Evolutionary conservation across 371 early-diverging fungal species (phyloP).

Genomic region (Nosema muscidifuracis): DNA sequence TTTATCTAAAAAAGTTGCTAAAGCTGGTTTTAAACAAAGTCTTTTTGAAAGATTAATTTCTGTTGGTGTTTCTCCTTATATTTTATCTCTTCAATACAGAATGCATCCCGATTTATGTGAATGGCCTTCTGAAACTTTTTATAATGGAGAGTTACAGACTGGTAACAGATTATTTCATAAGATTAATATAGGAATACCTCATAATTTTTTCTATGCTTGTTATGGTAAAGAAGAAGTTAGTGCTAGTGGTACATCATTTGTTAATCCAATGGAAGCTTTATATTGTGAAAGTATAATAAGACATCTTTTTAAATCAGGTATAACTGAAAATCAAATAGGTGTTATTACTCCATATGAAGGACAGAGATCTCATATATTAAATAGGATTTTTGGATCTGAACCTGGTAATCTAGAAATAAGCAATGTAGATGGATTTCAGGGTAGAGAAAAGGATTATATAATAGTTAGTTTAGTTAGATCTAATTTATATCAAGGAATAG

Average conservation of each 20-base stretch:
- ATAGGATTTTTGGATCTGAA: slow-evolving; percentile 79
- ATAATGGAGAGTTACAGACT: slow-evolving; percentile 79
- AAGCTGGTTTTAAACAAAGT: slow-evolving; percentile 82
- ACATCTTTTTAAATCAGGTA: slow-evolving; percentile 74
- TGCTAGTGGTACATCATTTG: slow-evolving; percentile 82
- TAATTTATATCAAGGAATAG: slow-evolving; percentile 84
- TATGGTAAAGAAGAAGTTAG: slow-evolving; percentile 88
- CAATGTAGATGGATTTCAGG: slow-evolving; percentile 98
- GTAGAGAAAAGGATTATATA: slow-evolving; percentile 96
- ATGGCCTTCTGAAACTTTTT: slow-evolving; percentile 94
- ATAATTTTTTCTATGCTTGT: slow-evolving; percentile 82
- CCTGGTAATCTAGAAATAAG: slow-evolving; percentile 87
- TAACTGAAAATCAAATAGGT: slow-evolving; percentile 83
- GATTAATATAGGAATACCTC: slow-evolving; percentile 91
- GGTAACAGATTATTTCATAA: slow-evolving; percentile 66
- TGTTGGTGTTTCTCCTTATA: slow-evolving; percentile 78
- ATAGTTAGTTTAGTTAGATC: slow-evolving; percentile 89
- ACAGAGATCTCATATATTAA: slow-evolving; percentile 76
- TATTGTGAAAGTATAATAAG: slow-evolving; percentile 86
- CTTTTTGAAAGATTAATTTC: slow-evolving; percentile 88
- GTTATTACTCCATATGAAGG: slow-evolving; percentile 97
- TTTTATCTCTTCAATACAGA: slow-evolving; percentile 90
- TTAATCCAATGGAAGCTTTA: slow-evolving; percentile 77
- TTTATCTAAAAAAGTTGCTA: slow-evolving; percentile 84
- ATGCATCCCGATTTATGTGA: slow-evolving; percentile 93